Conservation (phyloP, 2,329 filamentous ascomycete species). For the Plenodomus lindquistii region DNA sequence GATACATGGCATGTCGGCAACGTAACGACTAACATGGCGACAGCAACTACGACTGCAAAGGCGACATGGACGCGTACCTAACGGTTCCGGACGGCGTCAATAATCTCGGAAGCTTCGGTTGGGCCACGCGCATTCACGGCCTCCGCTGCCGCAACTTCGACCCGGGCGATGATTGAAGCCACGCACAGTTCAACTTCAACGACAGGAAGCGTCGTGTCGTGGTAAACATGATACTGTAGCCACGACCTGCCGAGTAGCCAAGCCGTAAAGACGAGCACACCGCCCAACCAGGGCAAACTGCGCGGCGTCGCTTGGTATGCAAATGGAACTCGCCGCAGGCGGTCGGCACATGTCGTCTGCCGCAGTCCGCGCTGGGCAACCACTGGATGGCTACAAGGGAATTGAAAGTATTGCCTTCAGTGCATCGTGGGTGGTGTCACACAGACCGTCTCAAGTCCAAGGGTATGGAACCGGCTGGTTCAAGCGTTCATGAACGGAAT, state of each 20-base stretch:
- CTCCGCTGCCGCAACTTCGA: constrained; percentile 30
- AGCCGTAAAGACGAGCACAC: background rate
- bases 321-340: too few relatives aligned
- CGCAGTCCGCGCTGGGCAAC: too few relatives aligned
- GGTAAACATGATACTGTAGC: background rate
- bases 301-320: too few relatives aligned
- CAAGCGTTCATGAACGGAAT: too few relatives aligned
- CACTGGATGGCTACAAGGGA: too few relatives aligned
- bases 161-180: constrained; percentile 7
- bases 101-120: constrained; percentile 34
- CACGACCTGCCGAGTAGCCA: background rate
- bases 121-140: constrained; percentile 34
- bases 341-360: too few relatives aligned
- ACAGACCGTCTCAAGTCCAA: too few relatives aligned
- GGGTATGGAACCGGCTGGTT: too few relatives aligned
- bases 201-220: background rate
- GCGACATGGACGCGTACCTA: constrained; percentile 22
- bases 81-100: constrained; percentile 36
- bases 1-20: background rate
- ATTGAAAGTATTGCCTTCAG: too few relatives aligned
- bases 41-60: constrained; percentile 39
- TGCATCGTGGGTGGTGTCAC: too few relatives aligned
- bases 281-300: too few relatives aligned
- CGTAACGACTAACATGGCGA: background rate
- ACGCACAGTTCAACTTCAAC: background rate